Evolutionary conservation across 345 rosid species (phyloP), one percentile per base, ranked within the genome.

Genomic region (Eucalyptus victrix): DNA sequence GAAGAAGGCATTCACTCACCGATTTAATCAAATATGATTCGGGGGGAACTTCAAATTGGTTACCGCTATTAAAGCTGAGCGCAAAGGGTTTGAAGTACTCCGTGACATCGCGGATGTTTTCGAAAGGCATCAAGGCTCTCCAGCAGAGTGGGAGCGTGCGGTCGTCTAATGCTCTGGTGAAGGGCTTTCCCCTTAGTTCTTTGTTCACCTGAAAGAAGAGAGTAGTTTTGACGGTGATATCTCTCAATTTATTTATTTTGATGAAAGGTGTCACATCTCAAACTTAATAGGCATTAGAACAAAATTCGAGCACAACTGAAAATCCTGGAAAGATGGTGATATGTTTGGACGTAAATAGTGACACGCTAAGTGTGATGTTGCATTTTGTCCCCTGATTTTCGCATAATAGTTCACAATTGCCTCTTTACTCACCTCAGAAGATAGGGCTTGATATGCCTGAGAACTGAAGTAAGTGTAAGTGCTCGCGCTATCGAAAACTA

Each of bases 401-500:
- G 2, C 51, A 49, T 5, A 49, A 1, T 49, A 49, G 51, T 49
- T 49, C 51, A 49, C 51, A 49, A 14, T 49, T 13, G 51, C 51
- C 51, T 49, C 17, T 49, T 49, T 1, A 49, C 51, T 49, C 51
- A 49, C 51, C 51, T 3, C 60, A 17, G 53, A 90, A 34, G 93
- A 81, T 28, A 96, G 80, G 34, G 91, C 92, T 89, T 96, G 92
- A 88, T 97, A 96, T 37, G 96, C 96, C 91, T 89, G 83, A 23
- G 93, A 92, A 88, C 91, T 95, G 85, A 98, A 90, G 92, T 98
- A 98, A 30, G 97, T 95, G 86, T 96, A 98, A 37, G 99, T 94
- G 92, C 99, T 96, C 85, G 97, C 99, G 49, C 98, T 96, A 91
- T 98, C 99, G 37, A 98, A 94, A 56, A n/a, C n/a, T n/a, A n/a